These are phyloP conservation scores for Vanrija sp. DNA, from an alignment of 1,284 basidiomycete species.

Conservation along the genomic window DNA sequence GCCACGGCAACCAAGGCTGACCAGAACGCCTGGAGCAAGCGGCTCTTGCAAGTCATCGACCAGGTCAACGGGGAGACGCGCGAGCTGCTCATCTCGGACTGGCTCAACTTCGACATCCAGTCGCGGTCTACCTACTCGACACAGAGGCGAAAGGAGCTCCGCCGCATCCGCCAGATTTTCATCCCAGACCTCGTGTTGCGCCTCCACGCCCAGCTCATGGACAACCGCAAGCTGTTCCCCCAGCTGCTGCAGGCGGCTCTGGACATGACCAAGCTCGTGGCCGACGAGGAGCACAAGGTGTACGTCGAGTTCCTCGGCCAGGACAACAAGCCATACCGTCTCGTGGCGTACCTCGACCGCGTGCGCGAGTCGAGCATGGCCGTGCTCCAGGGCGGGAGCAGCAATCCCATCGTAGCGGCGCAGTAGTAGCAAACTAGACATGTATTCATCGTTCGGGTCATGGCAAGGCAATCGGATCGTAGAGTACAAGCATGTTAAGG, in stretches of 20 bases:
- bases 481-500: not conserved
- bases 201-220: constrained; percentile 69
- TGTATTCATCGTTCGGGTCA: not conserved
- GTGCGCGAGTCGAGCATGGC: constrained; percentile 67
- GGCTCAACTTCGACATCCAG: constrained; percentile 50
- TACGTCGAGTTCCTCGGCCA: constrained; percentile 79
- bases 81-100: constrained; percentile 51
- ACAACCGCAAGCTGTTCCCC: constrained; percentile 63
- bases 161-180: constrained; percentile 79
- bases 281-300: constrained; percentile 79
- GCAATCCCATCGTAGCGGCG: constrained; percentile 60
- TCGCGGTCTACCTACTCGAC: constrained; percentile 51
- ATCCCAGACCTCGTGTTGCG: constrained; percentile 87
- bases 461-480: not conserved
- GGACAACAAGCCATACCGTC: constrained; percentile 48
- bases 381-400: constrained; percentile 66
- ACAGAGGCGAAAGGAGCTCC: constrained; percentile 64
- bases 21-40: constrained; percentile 32
- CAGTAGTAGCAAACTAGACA: not conserved
- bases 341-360: constrained; percentile 68
- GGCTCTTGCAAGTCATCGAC: constrained; percentile 31
- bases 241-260: constrained; percentile 77
- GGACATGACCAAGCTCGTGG: constrained; percentile 75
- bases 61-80: constrained; percentile 45
- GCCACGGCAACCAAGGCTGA: constrained; percentile 35